These are phyloP conservation scores for Nitzschia putrida DNA, from an alignment of 108 stramenopile genomes.

Conservation along the genomic window DNA sequence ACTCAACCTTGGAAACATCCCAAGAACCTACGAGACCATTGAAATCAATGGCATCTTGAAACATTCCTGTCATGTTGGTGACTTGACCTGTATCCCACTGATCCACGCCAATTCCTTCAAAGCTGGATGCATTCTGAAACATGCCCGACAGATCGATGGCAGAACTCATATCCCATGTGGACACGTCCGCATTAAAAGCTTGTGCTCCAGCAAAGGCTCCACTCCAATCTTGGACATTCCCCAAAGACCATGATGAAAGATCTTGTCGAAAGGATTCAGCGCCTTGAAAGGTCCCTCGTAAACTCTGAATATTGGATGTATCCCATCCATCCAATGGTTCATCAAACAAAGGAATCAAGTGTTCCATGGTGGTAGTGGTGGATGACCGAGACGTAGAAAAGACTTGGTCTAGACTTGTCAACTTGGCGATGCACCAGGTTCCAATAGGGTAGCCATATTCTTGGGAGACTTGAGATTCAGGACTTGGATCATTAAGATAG, in stretches of 20 bases:
- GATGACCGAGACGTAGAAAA: too few relatives aligned
- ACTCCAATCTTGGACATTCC: slow-evolving; percentile 19
- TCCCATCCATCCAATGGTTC: too few relatives aligned
- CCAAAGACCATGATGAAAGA: slow-evolving; percentile 46
- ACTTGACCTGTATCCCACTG: slow-evolving; percentile 35
- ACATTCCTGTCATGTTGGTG: slow-evolving; percentile 38
- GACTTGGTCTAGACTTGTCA: too few relatives aligned
- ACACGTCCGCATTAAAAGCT: slow-evolving; percentile 36
- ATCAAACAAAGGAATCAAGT: too few relatives aligned
- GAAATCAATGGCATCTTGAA: slow-evolving; percentile 18
- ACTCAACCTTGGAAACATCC: slow-evolving; percentile 19
- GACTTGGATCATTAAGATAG: too few relatives aligned
- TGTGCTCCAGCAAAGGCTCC: slow-evolving; percentile 36
- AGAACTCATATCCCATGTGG: slow-evolving; percentile 19
- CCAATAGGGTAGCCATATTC: too few relatives aligned
- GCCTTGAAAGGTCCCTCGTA: too few relatives aligned
- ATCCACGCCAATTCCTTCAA: slow-evolving; percentile 9
- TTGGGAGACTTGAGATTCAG: too few relatives aligned
- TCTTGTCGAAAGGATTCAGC: too few relatives aligned
- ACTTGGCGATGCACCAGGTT: too few relatives aligned
- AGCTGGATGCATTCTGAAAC: slow-evolving; percentile 9
- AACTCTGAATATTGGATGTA: too few relatives aligned
- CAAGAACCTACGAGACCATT: neutral
- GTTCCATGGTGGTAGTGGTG: too few relatives aligned
- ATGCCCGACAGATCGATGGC: neutral